phyloP scores from a whole-genome alignment of 768 basidiomycete genomes.

The Naganishia onofrii region DNA sequence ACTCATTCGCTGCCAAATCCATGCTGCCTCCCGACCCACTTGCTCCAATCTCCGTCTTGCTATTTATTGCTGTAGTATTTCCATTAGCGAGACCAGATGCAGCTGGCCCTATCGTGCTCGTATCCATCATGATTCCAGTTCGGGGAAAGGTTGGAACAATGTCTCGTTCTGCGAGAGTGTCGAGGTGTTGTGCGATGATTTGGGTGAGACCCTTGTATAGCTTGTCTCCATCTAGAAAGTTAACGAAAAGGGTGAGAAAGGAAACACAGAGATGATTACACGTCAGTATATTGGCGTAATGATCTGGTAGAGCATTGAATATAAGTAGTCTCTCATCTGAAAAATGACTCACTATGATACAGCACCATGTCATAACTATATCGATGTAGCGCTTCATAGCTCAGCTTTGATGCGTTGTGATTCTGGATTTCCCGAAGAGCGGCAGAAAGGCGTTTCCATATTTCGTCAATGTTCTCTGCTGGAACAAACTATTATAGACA shows the following conservation, averaged over 20 bases:
- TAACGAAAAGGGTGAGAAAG: too few species aligned
- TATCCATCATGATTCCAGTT: constrained; percentile 55
- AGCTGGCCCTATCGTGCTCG: neutral
- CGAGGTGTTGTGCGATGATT: constrained; percentile 78
- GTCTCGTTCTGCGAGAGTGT: constrained; percentile 68
- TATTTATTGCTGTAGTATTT: neutral
- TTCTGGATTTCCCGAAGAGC: constrained; percentile 94
- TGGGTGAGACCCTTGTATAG: constrained; percentile 80
- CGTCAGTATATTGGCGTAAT: neutral
- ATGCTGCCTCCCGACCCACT: neutral
- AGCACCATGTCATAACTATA: constrained; percentile 94
- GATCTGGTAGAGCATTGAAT: too few species aligned
- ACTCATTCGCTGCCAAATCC: constrained; percentile 10
- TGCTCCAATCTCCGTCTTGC: neutral
- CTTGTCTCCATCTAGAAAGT: constrained; percentile 62
- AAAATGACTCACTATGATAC: constrained; percentile 57
- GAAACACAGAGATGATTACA: neutral
- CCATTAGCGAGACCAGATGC: neutral
- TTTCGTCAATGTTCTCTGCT: constrained; percentile 62
- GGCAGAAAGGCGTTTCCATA: constrained; percentile 72
- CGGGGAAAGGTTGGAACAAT: constrained; percentile 79
- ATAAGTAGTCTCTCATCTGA: too few species aligned
- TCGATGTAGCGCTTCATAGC: constrained; percentile 89
- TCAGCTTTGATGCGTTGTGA: constrained; percentile 82
- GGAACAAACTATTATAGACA: constrained; percentile 15